These are phyloP conservation scores for Kokia cookei DNA, from an alignment of 441 rosid genomes.

Conservation along the genomic window DNA sequence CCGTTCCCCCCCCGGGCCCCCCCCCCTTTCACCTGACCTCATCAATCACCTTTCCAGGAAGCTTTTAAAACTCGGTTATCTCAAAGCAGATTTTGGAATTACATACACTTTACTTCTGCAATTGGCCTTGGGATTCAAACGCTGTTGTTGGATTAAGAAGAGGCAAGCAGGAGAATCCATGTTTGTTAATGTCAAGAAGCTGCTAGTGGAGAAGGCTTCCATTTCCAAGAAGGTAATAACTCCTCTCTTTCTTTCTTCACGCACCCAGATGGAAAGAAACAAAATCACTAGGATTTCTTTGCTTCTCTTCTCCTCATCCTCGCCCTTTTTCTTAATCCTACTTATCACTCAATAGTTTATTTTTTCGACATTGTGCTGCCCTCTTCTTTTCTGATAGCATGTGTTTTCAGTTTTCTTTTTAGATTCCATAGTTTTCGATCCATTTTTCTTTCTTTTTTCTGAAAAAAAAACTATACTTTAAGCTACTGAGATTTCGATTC, in stretches of 20 bases:
- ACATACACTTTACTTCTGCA: neutral
- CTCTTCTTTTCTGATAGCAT: neutral
- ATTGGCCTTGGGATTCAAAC: neutral
- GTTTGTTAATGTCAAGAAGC: constrained; percentile 55
- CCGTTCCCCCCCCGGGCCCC: constrained; percentile 22
- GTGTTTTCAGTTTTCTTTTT: neutral
- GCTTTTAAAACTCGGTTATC: constrained; percentile 4
- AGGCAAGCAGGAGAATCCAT: constrained; percentile 12
- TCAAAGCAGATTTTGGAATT: constrained; percentile 16
- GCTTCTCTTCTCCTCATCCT: neutral
- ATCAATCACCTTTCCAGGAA: neutral
- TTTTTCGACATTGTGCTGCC: neutral
- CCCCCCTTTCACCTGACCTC: neutral
- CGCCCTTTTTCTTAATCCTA: neutral
- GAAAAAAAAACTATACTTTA: neutral
- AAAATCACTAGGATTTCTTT: neutral
- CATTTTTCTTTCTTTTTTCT: neutral
- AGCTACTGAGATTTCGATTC: neutral
- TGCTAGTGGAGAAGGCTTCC: constrained; percentile 78
- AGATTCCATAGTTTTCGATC: neutral
- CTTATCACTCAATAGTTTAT: neutral
- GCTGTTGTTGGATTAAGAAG: neutral
- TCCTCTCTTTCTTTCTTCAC: neutral
- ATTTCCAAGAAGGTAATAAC: constrained; percentile 73
- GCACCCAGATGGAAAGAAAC: too few relatives aligned